Conservation (phyloP, 345 rosid species). For the Eucalyptus urophylla region DNA sequence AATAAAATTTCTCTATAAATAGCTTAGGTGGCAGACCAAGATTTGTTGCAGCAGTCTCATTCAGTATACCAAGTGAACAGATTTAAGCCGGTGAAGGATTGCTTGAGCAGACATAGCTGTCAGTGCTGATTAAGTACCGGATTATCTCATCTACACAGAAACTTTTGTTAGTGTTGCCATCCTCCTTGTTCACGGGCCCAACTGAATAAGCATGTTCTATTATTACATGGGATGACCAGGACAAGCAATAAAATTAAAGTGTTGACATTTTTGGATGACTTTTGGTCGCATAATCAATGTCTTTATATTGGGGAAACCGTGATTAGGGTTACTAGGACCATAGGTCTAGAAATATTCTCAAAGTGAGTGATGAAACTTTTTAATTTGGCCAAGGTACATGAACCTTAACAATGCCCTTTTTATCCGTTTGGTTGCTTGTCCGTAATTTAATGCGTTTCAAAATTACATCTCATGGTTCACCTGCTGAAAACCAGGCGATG, state of each 20-base stretch:
- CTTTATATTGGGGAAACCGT: not conserved
- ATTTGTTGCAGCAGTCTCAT: not conserved
- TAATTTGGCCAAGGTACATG: not conserved
- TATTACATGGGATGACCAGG: not conserved
- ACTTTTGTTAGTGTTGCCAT: not conserved
- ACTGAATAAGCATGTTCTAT: not conserved
- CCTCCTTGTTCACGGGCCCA: not conserved
- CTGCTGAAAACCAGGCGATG: not conserved
- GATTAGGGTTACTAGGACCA: not conserved
- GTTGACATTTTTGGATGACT: not conserved
- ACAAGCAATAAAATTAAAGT: not conserved
- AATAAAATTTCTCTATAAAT: not conserved
- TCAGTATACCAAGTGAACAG: not conserved
- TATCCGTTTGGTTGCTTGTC: not conserved
- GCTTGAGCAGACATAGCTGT: not conserved
- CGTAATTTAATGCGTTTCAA: not conserved
- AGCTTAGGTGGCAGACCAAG: not conserved
- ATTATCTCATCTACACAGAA: not conserved
- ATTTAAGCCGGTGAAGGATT: not conserved
- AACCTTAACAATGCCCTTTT: not conserved
- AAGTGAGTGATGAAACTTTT: not conserved
- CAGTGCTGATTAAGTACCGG: not conserved
- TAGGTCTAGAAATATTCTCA: not conserved
- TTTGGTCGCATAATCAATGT: not conserved
- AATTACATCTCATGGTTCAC: not conserved